phyloP scores from a whole-genome alignment of 2,329 filamentous ascomycete genomes.

The Boeremia exigua region DNA sequence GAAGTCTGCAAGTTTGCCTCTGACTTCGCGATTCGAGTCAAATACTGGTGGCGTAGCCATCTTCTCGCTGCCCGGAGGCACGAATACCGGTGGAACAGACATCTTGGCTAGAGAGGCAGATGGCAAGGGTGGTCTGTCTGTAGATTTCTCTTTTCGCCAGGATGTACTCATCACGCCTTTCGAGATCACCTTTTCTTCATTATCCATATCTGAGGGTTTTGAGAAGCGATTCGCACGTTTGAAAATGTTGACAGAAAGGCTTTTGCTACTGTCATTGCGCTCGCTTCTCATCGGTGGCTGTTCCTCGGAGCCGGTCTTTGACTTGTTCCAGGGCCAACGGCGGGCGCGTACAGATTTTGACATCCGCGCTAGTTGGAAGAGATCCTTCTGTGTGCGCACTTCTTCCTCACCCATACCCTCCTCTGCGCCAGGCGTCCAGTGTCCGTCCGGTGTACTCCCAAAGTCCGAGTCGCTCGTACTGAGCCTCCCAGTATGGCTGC shows the following conservation, averaged over 20 bases:
- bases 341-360: conserved; percentile 17
- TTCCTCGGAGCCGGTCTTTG: conserved; percentile 7
- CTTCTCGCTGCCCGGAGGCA: conserved; percentile 34
- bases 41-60: conserved; percentile 37
- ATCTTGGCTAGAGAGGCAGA: conserved; percentile 23
- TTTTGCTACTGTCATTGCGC: not conserved
- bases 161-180: not conserved
- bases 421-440: conserved; percentile 10
- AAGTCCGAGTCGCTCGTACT: conserved; percentile 23
- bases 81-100: conserved; percentile 29
- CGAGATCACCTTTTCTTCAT: conserved; percentile 5
- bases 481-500: conserved; percentile 17
- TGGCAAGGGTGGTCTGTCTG: not conserved
- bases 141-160: conserved; percentile 13
- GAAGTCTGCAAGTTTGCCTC: conserved; percentile 41
- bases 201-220: conserved; percentile 2
- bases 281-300: conserved; percentile 1
- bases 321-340: conserved; percentile 29
- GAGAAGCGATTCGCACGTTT: conserved; percentile 26
- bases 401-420: conserved; percentile 16
- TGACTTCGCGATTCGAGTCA: conserved; percentile 31
- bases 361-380: conserved; percentile 24
- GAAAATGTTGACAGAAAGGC: conserved; percentile 26
- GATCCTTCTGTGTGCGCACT: conserved; percentile 16
- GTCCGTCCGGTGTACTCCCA: conserved; percentile 14